Conservation (phyloP, 2,329 filamentous ascomycete genomes). For the Microsporum ferrugineum region DNA sequence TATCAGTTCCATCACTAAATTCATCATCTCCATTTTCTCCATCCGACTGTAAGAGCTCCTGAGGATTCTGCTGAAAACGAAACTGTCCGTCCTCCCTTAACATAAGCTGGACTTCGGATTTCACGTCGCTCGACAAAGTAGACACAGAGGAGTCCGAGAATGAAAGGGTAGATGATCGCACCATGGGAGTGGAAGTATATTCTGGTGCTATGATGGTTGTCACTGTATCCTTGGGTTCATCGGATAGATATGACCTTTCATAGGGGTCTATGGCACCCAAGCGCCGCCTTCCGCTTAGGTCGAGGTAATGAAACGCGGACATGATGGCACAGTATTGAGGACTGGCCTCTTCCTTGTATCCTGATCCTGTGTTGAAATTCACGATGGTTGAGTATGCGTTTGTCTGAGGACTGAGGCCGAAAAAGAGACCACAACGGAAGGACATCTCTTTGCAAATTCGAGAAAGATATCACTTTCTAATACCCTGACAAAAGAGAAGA, state of each 20-base stretch:
- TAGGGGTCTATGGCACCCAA: background rate
- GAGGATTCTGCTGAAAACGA: background rate
- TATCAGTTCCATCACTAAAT: constrained; percentile 2
- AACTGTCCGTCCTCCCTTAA: background rate
- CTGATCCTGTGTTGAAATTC: background rate
- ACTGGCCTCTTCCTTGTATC: background rate
- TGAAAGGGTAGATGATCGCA: background rate
- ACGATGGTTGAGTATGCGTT: constrained; percentile 4
- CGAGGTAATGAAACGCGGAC: background rate
- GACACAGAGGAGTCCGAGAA: constrained; percentile 1
- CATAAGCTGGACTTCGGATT: background rate
- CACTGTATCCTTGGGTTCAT: background rate
- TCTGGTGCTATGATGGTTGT: background rate
- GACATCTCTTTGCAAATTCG: background rate
- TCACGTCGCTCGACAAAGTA: background rate
- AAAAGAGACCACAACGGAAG: constrained; percentile 3
- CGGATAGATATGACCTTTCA: background rate
- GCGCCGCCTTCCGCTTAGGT: background rate
- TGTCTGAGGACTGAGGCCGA: background rate
- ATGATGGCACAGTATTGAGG: background rate
- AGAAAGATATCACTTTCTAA: background rate
- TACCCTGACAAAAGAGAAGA: background rate
- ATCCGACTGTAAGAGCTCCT: background rate
- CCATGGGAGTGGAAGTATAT: background rate
- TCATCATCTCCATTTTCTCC: constrained; percentile 6